Evolutionary conservation across 116 monocot genomes (phyloP).

Genomic region (Trichopus zeylanicus): DNA sequence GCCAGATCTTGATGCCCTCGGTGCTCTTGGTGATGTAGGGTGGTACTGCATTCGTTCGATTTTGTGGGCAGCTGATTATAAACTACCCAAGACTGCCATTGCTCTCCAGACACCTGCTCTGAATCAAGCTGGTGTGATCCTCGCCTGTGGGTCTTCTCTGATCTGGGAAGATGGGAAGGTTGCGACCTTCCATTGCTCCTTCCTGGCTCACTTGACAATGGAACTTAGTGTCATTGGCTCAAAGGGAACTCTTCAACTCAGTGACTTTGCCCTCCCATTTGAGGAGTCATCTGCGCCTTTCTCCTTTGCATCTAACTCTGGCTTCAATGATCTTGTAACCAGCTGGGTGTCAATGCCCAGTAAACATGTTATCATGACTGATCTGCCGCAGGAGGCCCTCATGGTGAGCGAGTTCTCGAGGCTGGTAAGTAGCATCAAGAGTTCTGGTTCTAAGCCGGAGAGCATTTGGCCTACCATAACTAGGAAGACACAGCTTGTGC

Average conservation of each 20-base stretch:
- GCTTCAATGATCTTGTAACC: conserved; percentile 41
- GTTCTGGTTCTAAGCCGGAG: conserved; percentile 37
- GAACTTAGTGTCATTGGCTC: conserved; percentile 41
- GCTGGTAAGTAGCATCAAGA: conserved; percentile 38
- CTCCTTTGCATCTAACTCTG: conserved; percentile 18
- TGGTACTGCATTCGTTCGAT: conserved; percentile 78
- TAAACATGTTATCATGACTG: conserved; percentile 39
- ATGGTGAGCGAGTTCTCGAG: conserved; percentile 77
- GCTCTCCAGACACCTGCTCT: conserved; percentile 26
- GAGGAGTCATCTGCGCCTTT: conserved; percentile 37
- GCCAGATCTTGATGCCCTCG: conserved; percentile 74
- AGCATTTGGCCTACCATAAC: conserved; percentile 49
- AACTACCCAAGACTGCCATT: conserved; percentile 45
- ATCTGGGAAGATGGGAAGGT: conserved; percentile 52
- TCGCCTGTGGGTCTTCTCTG: conserved; percentile 50
- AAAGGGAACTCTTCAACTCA: conserved; percentile 42
- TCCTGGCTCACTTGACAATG: conserved; percentile 52
- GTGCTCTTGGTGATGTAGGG: conserved; percentile 60
- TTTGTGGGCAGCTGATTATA: conserved; percentile 57
- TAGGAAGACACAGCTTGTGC: conserved; percentile 73
- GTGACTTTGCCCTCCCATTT: conserved; percentile 62
- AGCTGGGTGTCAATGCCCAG: conserved; percentile 38
- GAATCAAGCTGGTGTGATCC: conserved; percentile 45
- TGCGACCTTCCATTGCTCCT: conserved; percentile 64
- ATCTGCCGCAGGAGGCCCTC: conserved; percentile 61